Evolutionary conservation across 768 basidiomycete species (phyloP).

Genomic region (Phaeotremella fagi): DNA sequence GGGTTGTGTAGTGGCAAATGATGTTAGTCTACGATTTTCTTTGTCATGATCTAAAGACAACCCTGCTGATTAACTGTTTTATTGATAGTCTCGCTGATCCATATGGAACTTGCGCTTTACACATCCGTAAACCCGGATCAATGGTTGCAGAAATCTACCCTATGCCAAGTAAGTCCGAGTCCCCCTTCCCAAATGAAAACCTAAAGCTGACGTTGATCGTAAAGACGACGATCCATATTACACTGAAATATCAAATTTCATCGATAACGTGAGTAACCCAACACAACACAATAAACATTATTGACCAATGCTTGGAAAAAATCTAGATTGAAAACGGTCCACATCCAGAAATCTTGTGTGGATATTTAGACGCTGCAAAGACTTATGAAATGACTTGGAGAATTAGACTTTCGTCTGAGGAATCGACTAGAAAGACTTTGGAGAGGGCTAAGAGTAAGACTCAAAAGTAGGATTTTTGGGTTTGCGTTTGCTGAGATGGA

Average conservation of each 20-base stretch:
- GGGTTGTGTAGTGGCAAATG: slow-evolving; percentile 54
- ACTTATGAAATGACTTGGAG: slow-evolving; percentile 92
- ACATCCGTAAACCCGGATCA: slow-evolving; percentile 58
- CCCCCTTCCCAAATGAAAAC: background rate
- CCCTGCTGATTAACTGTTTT: background rate
- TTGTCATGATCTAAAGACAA: background rate
- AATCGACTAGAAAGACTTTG: slow-evolving; percentile 6
- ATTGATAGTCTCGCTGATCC: slow-evolving; percentile 59
- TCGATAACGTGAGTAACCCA: slow-evolving; percentile 55
- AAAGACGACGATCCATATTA: slow-evolving; percentile 53
- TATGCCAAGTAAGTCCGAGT: slow-evolving; percentile 13
- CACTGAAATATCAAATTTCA: slow-evolving; percentile 82
- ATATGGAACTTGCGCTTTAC: slow-evolving; percentile 81
- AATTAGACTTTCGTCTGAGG: slow-evolving; percentile 56
- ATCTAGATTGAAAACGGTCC: slow-evolving; percentile 55
- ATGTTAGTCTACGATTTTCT: slow-evolving; percentile 17
- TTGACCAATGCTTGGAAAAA: background rate
- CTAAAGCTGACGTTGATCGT: background rate
- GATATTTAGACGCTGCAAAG: slow-evolving; percentile 76
- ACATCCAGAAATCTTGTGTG: slow-evolving; percentile 71
- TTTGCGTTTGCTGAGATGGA: too few relatives aligned
- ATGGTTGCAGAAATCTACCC: slow-evolving; percentile 39
- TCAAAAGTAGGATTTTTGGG: too few relatives aligned
- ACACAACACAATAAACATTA: slow-evolving; percentile 49
- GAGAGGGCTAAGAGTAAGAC: background rate